Conservation (phyloP, 768 basidiomycete species). For the Galerina marginata region DNA sequence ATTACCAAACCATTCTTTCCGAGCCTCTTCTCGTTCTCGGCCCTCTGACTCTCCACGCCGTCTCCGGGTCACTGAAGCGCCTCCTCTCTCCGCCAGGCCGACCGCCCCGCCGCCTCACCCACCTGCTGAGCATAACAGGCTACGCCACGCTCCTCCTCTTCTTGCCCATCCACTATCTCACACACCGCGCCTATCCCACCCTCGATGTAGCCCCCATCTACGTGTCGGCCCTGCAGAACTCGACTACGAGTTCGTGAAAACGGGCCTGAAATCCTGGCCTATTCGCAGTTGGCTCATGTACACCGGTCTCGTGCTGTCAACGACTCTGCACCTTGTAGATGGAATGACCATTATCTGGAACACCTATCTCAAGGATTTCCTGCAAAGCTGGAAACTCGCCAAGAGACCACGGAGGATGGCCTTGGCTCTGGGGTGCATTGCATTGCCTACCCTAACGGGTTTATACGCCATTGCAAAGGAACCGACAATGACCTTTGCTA, state of each 20-base stretch:
- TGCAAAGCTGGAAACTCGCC: conserved; percentile 22
- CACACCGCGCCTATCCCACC: conserved; percentile 66
- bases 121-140: conserved; percentile 64
- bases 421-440: conserved; percentile 39
- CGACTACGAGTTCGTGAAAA: conserved; percentile 84
- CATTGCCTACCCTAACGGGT: conserved; percentile 61
- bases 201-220: conserved; percentile 52
- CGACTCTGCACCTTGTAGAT: conserved; percentile 65
- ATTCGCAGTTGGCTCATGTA: conserved; percentile 67
- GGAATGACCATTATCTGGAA: conserved; percentile 61
- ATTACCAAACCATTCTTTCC: conserved; percentile 76
- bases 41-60: conserved; percentile 69
- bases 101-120: conserved; percentile 37
- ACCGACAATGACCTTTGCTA: conserved; percentile 59
- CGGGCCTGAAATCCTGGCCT: conserved; percentile 67
- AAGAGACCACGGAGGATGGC: conserved; percentile 22
- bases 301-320: conserved; percentile 58
- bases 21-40: conserved; percentile 72
- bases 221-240: conserved; percentile 75
- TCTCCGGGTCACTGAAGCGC: conserved; percentile 65
- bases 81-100: conserved; percentile 45
- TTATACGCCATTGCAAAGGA: conserved; percentile 59
- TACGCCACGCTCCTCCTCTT: conserved; percentile 62
- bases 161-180: conserved; percentile 71
- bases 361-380: conserved; percentile 43